Conservation (phyloP, 306 rosid genomes). For the Cyclanthera cordifolia region DNA sequence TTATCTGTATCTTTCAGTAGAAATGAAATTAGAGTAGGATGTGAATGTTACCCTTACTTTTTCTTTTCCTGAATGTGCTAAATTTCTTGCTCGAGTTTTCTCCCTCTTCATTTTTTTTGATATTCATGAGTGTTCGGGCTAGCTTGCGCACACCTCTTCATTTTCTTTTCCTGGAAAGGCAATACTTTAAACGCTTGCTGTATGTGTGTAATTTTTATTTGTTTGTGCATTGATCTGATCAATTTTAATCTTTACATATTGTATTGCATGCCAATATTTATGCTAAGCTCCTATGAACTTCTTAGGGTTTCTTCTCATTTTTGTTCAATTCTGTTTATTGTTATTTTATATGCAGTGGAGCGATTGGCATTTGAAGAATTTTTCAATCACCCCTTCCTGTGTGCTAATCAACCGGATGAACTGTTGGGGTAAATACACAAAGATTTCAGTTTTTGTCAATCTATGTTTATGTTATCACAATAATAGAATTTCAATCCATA, state of each 20-base stretch:
- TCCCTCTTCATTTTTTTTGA: not conserved
- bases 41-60: not conserved
- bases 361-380: conserved; percentile 88
- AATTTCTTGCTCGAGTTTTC: not conserved
- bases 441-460: conserved; percentile 14
- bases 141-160: too few relatives aligned
- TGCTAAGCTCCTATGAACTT: conserved; percentile 13
- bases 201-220: not conserved
- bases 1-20: not conserved
- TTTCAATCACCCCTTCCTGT: conserved; percentile 70
- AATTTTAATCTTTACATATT: not conserved
- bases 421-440: conserved; percentile 40
- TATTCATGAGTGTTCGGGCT: too few relatives aligned
- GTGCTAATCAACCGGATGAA: conserved; percentile 40
- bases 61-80: not conserved
- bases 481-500: conserved; percentile 12
- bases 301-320: conserved; percentile 8
- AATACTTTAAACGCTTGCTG: not conserved
- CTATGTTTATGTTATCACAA: conserved; percentile 15
- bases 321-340: not conserved
- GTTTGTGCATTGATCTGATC: not conserved
- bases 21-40: not conserved
- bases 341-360: conserved; percentile 60
- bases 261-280: not conserved
- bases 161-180: not conserved